A percentile compares a stretch with the other conserved stretches of the same genome.
phyloP scores from a whole-genome alignment of 2,329 filamentous ascomycete genomes.

The Neoscytalidium dimidiatum region DNA sequence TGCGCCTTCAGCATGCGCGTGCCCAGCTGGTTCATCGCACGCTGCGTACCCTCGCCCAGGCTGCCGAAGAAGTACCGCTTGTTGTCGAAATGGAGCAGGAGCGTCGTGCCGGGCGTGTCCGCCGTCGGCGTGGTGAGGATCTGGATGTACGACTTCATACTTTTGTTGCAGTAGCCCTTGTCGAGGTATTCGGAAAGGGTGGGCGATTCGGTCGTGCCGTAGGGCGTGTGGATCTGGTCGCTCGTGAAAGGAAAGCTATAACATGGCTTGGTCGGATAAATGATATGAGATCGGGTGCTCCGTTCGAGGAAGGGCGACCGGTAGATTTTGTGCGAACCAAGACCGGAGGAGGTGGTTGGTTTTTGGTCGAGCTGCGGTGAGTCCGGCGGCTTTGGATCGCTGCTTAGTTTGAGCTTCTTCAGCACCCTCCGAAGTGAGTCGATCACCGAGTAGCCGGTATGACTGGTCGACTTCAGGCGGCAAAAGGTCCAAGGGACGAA shows the following conservation, averaged over 20 bases:
- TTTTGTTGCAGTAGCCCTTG: neutral
- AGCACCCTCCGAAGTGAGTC: neutral
- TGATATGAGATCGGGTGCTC: neutral
- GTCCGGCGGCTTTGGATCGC: neutral
- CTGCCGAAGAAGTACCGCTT: slow-evolving; percentile 85
- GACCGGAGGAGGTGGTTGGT: neutral
- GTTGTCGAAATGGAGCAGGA: slow-evolving; percentile 78
- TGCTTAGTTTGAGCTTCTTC: neutral
- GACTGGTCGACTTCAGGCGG: slow-evolving; percentile 3
- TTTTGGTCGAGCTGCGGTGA: neutral
- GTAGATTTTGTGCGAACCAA: neutral
- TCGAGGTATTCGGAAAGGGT: neutral
- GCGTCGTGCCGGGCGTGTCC: slow-evolving; percentile 78
- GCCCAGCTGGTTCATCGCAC: slow-evolving; percentile 70
- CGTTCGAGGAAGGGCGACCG: neutral
- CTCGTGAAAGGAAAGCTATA: neutral
- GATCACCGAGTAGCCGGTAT: neutral
- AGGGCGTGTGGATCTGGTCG: neutral
- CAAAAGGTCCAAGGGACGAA: neutral
- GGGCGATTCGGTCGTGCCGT: neutral
- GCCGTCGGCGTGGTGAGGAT: slow-evolving; percentile 80
- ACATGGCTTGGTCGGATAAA: slow-evolving; percentile 8
- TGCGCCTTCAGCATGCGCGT: slow-evolving; percentile 65
- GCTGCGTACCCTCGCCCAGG: slow-evolving; percentile 80
- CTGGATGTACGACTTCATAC: slow-evolving; percentile 56